These are phyloP conservation scores for Rosa persica DNA, from an alignment of 306 rosid genomes.

Conservation along the genomic window DNA sequence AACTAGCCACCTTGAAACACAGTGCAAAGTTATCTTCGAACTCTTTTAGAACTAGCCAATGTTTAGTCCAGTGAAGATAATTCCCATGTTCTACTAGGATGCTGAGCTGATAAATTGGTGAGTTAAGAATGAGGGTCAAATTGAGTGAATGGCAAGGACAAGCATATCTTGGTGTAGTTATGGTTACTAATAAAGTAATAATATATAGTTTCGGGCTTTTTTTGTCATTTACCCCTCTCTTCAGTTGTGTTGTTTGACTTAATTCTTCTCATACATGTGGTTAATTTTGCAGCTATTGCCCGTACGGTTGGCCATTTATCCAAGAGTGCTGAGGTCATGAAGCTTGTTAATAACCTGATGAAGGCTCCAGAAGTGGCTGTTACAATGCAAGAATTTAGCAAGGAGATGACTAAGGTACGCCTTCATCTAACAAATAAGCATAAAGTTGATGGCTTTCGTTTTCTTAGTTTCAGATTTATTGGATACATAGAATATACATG, in stretches of 20 bases:
- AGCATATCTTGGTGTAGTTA: not conserved
- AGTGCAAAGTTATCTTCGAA: not conserved
- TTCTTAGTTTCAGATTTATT: not conserved
- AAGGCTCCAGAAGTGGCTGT: constrained; percentile 95
- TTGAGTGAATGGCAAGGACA: not conserved
- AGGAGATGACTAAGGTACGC: constrained; percentile 95
- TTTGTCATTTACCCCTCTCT: not conserved
- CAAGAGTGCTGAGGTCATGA: constrained; percentile 98
- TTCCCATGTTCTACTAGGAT: not conserved
- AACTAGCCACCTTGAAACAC: not conserved
- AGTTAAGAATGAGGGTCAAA: not conserved
- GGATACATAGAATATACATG: not conserved
- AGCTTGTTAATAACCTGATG: constrained; percentile 92
- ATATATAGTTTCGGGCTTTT: not conserved
- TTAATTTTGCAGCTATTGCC: constrained; percentile 48
- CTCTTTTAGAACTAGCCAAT: not conserved
- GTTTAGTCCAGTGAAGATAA: not conserved
- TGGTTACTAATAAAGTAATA: not conserved
- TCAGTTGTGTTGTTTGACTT: not conserved
- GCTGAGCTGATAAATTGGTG: not conserved
- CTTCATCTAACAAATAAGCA: not conserved
- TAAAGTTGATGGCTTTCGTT: not conserved
- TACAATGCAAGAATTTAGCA: constrained; percentile 97
- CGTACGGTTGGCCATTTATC: constrained; percentile 97
- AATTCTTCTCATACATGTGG: not conserved